phyloP scores from a whole-genome alignment of 768 basidiomycete genomes.

The Termitomyces sp. region DNA sequence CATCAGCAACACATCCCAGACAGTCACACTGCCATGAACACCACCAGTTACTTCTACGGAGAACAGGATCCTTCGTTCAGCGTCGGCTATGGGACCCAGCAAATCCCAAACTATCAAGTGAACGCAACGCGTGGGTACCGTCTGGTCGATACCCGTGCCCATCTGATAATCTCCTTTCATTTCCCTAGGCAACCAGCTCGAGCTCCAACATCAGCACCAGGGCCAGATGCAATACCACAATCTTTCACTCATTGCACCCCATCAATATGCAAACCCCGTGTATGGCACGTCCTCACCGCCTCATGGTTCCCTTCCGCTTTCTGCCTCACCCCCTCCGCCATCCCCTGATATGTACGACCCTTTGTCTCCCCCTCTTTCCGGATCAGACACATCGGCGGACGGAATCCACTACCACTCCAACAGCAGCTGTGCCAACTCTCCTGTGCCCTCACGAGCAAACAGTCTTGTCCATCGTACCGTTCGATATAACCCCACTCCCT shows the following conservation, averaged over 20 bases:
- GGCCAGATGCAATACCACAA: constrained; percentile 42
- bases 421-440: constrained; percentile 72
- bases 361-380: constrained; percentile 81
- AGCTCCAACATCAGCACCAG: constrained; percentile 57
- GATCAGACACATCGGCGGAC: constrained; percentile 86
- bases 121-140: constrained; percentile 68
- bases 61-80: constrained; percentile 53
- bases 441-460: constrained; percentile 70
- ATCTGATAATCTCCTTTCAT: constrained; percentile 60
- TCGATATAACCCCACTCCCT: constrained; percentile 80
- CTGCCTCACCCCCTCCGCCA: constrained; percentile 70
- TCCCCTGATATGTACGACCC: constrained; percentile 81
- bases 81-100: constrained; percentile 48
- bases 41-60: constrained; percentile 47
- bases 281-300: constrained; percentile 50
- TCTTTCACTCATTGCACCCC: constrained; percentile 62
- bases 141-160: constrained; percentile 50
- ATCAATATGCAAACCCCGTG: constrained; percentile 62
- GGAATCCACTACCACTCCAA: constrained; percentile 77
- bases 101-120: constrained; percentile 50
- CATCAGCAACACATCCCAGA: constrained; percentile 40
- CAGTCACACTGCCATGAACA: constrained; percentile 40
- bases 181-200: constrained; percentile 52
- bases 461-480: constrained; percentile 71
- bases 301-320: constrained; percentile 63